Percentiles rank a stretch among this genome's conserved stretches.
Conservation (phyloP, 208 protist species). For the Leishmania tarentolae region DNA sequence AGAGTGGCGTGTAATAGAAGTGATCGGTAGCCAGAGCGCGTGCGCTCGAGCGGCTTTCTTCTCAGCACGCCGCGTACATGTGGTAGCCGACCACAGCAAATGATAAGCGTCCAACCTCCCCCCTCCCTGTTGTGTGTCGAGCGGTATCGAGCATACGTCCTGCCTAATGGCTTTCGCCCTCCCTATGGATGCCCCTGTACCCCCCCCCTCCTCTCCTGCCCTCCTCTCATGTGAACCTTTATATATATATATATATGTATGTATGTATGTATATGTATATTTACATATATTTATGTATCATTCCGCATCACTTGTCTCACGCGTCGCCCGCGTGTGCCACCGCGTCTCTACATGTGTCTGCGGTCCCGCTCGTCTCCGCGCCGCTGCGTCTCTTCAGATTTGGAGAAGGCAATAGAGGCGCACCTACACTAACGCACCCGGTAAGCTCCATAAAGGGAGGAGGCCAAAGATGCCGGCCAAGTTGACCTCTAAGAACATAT, state of each 20-base stretch:
- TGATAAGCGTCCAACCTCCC: background rate
- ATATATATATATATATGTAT: too few relatives aligned
- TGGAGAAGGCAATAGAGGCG: background rate
- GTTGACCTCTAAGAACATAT: constrained; percentile 67
- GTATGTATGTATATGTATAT: too few relatives aligned
- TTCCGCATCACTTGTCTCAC: too few relatives aligned
- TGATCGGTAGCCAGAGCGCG: background rate
- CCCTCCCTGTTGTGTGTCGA: background rate
- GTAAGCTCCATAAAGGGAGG: background rate
- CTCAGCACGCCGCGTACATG: background rate
- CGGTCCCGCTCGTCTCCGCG: background rate
- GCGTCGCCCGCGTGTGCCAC: too few relatives aligned
- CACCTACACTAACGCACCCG: background rate
- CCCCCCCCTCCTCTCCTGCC: background rate
- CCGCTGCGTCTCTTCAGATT: background rate
- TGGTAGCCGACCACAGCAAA: background rate
- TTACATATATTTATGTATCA: too few relatives aligned
- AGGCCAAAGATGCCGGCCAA: constrained; percentile 34
- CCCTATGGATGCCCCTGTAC: background rate
- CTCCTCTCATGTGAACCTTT: too few relatives aligned
- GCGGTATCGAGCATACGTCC: background rate
- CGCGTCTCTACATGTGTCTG: background rate
- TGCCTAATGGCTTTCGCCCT: background rate
- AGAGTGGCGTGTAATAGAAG: background rate
- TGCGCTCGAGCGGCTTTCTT: background rate